Conservation (phyloP, 163 green algal species). For the Chlorella variabilis region DNA sequence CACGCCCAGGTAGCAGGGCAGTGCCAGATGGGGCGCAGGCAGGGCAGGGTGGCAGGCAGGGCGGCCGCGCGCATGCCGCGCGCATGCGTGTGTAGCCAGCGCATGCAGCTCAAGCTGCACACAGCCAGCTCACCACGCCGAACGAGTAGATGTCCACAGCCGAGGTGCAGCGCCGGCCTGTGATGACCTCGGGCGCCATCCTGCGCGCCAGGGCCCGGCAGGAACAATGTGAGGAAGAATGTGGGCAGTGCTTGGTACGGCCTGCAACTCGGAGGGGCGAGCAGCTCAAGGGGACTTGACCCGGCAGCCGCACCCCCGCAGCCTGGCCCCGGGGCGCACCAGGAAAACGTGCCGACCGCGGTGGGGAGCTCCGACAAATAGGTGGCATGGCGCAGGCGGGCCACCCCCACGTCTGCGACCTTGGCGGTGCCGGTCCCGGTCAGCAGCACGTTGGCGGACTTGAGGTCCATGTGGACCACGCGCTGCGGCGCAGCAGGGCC, state of each 20-base stretch:
- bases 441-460: conserved; percentile 18
- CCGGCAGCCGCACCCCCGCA: too few species aligned
- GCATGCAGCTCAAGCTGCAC: too few species aligned
- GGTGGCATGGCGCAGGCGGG: conserved; percentile 4
- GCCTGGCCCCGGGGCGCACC: too few species aligned
- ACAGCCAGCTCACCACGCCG: too few species aligned
- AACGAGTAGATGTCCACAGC: conserved; percentile 53
- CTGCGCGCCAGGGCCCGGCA: too few species aligned
- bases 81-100: too few species aligned
- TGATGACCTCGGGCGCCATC: conserved; percentile 46
- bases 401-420: conserved; percentile 4
- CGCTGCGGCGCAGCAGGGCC: too few species aligned
- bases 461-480: conserved; percentile 1
- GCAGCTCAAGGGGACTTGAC: not conserved
- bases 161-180: conserved; percentile 23
- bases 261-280: not conserved
- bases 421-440: conserved; percentile 20
- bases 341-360: not conserved
- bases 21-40: too few species aligned
- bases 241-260: not conserved
- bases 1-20: too few species aligned
- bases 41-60: too few species aligned
- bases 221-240: not conserved
- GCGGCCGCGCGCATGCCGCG: too few species aligned
- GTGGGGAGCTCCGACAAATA: not conserved